A percentile compares a stretch with the other conserved stretches of the same genome.
Conservation (phyloP, 495 filamentous ascomycete genomes). For the Tetracladium marchalianum region DNA sequence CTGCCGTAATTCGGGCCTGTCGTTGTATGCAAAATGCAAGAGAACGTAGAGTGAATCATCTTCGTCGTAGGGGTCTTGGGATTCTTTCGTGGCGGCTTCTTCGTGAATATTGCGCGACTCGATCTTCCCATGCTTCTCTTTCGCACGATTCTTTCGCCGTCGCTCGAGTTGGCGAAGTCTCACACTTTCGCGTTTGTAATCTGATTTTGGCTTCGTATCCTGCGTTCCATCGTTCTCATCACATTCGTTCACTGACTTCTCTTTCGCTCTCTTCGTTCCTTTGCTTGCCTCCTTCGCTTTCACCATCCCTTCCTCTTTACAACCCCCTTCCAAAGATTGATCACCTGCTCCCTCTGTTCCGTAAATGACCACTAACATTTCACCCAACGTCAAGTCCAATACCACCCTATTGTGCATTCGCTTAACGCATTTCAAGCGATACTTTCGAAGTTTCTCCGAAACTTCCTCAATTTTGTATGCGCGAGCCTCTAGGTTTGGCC, state of each 20-base stretch:
- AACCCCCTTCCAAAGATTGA: neutral
- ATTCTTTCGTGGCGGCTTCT: neutral
- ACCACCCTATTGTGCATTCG: constrained; percentile 1
- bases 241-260: neutral
- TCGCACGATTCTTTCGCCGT: neutral
- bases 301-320: neutral
- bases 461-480: neutral
- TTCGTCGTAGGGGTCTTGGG: neutral
- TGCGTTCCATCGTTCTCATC: neutral
- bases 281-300: too few species aligned
- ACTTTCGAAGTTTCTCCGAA: neutral
- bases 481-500: constrained; percentile 27
- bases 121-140: neutral
- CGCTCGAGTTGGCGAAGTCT: constrained; percentile 3
- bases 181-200: constrained; percentile 1
- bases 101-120: neutral
- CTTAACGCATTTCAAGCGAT: constrained; percentile 4
- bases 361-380: neutral
- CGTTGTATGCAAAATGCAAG: neutral
- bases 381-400: neutral
- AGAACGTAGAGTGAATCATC: constrained; percentile 2
- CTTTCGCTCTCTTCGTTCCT: too few species aligned
- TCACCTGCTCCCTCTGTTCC: neutral
- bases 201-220: neutral
- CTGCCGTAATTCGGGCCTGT: neutral